Conservation (phyloP, 2,329 filamentous ascomycete species). For the Chaetomium globosum region DNA sequence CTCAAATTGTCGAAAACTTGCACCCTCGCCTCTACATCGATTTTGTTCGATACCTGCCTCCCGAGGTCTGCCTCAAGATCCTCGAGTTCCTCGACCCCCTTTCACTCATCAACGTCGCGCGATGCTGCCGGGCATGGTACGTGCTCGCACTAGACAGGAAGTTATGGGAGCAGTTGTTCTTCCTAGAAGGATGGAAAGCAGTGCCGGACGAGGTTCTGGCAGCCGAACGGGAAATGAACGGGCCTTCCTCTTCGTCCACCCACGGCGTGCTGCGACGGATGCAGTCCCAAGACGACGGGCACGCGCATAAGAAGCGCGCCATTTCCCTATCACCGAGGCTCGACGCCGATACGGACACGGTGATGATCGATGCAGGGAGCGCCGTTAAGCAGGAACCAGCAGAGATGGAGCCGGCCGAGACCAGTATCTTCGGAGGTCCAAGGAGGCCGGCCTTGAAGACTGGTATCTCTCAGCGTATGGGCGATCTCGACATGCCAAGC, state of each 20-base stretch:
- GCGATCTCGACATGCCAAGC: slow-evolving; percentile 44
- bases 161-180: slow-evolving; percentile 83
- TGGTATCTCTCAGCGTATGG: slow-evolving; percentile 36
- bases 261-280: slow-evolving; percentile 47
- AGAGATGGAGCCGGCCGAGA: slow-evolving; percentile 34
- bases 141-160: slow-evolving; percentile 77
- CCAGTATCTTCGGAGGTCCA: slow-evolving; percentile 41
- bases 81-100: slow-evolving; percentile 81
- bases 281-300: slow-evolving; percentile 52
- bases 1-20: slow-evolving; percentile 76
- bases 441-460: slow-evolving; percentile 18
- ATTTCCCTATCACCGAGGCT: slow-evolving; percentile 46
- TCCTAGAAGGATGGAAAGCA: slow-evolving; percentile 82
- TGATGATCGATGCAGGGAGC: slow-evolving; percentile 44
- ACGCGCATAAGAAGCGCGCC: slow-evolving; percentile 58
- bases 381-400: slow-evolving; percentile 36
- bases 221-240: slow-evolving; percentile 65
- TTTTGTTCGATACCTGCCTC: slow-evolving; percentile 80
- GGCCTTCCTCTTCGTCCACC: slow-evolving; percentile 42
- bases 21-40: slow-evolving; percentile 89
- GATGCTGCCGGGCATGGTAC: slow-evolving; percentile 81
- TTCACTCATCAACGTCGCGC: slow-evolving; percentile 77
- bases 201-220: slow-evolving; percentile 65
- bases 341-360: slow-evolving; percentile 52
- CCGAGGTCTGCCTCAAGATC: slow-evolving; percentile 88